Base-by-base conservation (phyloP, 176 grass and related monocot species). In the Musa beccarii region DNA sequence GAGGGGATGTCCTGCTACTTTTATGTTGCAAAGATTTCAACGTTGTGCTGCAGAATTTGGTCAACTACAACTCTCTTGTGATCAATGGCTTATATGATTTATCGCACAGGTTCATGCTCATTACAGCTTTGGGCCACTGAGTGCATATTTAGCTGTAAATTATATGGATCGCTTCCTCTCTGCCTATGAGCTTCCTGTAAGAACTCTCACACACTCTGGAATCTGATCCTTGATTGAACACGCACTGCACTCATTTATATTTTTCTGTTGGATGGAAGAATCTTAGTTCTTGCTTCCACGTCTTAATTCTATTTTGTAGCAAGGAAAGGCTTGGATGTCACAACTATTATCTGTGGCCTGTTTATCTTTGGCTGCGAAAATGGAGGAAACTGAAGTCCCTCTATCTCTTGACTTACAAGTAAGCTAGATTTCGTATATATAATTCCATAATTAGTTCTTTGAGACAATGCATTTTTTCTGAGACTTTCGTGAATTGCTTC, bases 141-240 rank as follows among this genome's bases (percentile, higher is more conserved):
- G 88, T 87, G 83, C 86, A 73, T 84, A 87, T 81, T 78, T 98
- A 61, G 86, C 88, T 87, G 88, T 91, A 25, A 98, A 98, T 84
- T 98, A 91, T 82, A 83, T 98, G 56, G 90, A 98, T 76, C 80
- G 94, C 77, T 98, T 93, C 84, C 80, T 93, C 80, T 98, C 90
- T 51, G 83, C 68, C 21, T 85, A 91, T 76, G 80, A 89, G 17
- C 53, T 98, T 79, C 90, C 94, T 87, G 90, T 98, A 93, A 97
- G 93, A 83, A 75, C 54, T 50, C 20, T 13, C 0, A 12, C 3
- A 59, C 19, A 16, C 12, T 59, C 73, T 75, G 24, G 2, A 34
- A 26, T 65, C n/a, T 52, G 22, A 66, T 77, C 10, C 53, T 65
- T 77, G 16, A 15, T 51, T 20, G 13, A 2, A 1, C 54, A 63